A percentile compares a stretch with the other conserved stretches of the same genome.
Conservation (phyloP, 257 asterid genomes). For the Asclepias syriaca region DNA sequence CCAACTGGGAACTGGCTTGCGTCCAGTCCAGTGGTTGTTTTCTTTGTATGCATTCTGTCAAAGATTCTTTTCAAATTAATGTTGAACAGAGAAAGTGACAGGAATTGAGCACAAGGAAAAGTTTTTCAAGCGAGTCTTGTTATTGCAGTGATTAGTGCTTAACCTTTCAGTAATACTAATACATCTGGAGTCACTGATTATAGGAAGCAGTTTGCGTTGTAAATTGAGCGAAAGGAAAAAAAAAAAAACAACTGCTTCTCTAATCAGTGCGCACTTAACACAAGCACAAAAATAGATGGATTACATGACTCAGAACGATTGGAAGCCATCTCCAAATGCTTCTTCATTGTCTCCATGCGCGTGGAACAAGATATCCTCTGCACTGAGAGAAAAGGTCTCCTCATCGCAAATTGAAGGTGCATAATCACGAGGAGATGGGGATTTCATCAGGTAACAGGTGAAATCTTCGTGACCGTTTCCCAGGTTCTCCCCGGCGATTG, state of each 20-base stretch:
- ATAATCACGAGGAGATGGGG: slow-evolving; percentile 12
- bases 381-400: slow-evolving; percentile 28
- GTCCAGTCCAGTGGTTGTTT: background rate
- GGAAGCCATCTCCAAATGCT: slow-evolving; percentile 11
- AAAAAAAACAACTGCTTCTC: background rate
- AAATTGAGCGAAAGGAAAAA: background rate
- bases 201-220: background rate
- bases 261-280: background rate
- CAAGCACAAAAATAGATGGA: background rate
- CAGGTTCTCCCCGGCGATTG: background rate
- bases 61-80: background rate
- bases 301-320: slow-evolving; percentile 11
- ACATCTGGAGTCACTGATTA: background rate
- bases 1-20: background rate
- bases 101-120: background rate
- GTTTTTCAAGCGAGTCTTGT: background rate
- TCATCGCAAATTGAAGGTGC: slow-evolving; percentile 21
- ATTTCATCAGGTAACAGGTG: slow-evolving; percentile 5
- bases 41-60: background rate
- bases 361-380: slow-evolving; percentile 27
- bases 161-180: background rate
- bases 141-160: background rate
- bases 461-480: background rate
- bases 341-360: slow-evolving; percentile 22
- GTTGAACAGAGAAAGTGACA: background rate